Evolutionary conservation across 2,329 filamentous ascomycete genomes (phyloP).

Genomic region (Penicillium sp.): DNA sequence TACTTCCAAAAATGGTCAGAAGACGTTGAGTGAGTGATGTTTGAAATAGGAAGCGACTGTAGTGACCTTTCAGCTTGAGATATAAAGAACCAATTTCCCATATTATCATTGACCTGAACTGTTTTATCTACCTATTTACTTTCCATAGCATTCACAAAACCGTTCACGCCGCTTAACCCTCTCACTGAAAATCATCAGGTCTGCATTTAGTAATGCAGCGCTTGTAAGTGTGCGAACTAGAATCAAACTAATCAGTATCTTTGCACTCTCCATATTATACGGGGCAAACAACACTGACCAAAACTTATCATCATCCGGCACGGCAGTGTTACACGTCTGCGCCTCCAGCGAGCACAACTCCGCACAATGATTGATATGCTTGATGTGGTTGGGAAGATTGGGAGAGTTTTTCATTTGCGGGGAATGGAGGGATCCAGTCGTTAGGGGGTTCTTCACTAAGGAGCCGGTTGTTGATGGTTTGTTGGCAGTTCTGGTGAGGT

Average conservation of each 20-base stretch:
- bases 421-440: conserved; percentile 18
- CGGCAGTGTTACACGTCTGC: conserved; percentile 34
- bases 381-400: conserved; percentile 19
- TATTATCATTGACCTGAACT: background rate
- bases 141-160: background rate
- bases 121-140: conserved; percentile 1
- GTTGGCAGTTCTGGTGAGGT: conserved; percentile 24
- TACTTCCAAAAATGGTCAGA: no score
- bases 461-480: conserved; percentile 29
- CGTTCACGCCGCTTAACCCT: background rate
- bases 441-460: conserved; percentile 14
- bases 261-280: no score
- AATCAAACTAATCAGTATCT: no score
- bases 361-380: conserved; percentile 29
- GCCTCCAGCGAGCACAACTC: conserved; percentile 35
- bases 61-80: no score
- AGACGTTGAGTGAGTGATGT: no score
- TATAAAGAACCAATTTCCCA: background rate
- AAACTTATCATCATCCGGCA: conserved; percentile 34
- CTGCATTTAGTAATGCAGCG: conserved; percentile 29
- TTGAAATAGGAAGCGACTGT: no score
- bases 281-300: conserved; percentile 28
- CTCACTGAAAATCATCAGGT: conserved; percentile 21
- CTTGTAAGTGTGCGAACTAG: conserved; percentile 29
- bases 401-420: background rate